These are phyloP conservation scores for Jackrogersella minutella DNA, from an alignment of 495 filamentous ascomycete species.

Conservation along the genomic window DNA sequence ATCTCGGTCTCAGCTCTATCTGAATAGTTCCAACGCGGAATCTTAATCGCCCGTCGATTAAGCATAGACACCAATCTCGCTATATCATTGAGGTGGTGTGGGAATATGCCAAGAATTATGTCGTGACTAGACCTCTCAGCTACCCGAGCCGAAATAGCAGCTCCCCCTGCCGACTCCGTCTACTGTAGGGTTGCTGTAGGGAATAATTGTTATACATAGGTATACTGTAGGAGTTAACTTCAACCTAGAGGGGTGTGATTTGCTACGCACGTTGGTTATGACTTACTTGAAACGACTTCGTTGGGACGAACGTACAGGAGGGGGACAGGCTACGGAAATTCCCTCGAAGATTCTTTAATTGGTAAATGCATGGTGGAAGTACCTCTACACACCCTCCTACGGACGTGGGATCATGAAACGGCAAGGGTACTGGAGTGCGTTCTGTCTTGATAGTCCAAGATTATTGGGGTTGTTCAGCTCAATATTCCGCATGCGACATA, in stretches of 20 bases:
- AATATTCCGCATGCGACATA: slow-evolving; percentile 16
- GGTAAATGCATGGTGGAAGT: slow-evolving; percentile 27
- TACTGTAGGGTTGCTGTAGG: not conserved
- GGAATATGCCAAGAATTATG: slow-evolving; percentile 3
- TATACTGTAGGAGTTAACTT: not conserved
- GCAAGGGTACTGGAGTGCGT: slow-evolving; percentile 24
- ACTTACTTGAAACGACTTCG: slow-evolving; percentile 17
- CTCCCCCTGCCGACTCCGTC: slow-evolving; percentile 1
- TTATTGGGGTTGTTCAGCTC: slow-evolving; percentile 28
- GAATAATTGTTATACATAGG: slow-evolving; percentile 4
- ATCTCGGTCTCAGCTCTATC: slow-evolving; percentile 23
- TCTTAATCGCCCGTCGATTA: not conserved
- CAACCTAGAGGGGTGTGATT: slow-evolving; percentile 13
- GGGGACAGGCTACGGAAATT: slow-evolving; percentile 16
- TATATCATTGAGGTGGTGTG: slow-evolving; percentile 12
- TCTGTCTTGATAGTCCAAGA: slow-evolving; percentile 5
- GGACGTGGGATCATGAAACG: slow-evolving; percentile 34
- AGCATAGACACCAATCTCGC: not conserved
- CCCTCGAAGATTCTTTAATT: slow-evolving; percentile 14
- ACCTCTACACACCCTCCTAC: slow-evolving; percentile 34
- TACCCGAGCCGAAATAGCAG: slow-evolving; percentile 6
- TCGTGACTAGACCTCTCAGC: not conserved
- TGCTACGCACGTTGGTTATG: slow-evolving; percentile 22
- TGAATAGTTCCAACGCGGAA: not conserved
- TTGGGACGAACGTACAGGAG: slow-evolving; percentile 4